Base-by-base conservation (phyloP, 768 basidiomycete genomes). In the Lentinus brumalis region DNA sequence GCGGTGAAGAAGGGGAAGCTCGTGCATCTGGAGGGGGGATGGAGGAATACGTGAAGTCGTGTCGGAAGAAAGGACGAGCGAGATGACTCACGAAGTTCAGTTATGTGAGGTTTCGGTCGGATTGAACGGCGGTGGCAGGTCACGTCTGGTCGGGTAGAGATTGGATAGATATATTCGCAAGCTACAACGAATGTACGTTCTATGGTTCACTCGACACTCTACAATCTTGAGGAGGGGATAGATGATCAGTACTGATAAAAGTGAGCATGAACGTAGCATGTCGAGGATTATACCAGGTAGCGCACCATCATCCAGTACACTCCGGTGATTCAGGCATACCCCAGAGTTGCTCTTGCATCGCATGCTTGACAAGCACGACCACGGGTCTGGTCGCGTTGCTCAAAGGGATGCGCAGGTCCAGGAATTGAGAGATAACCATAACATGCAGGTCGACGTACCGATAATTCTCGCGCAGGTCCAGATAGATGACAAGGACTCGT, bases 1-100 rank as follows among this genome's bases (percentile, higher is more conserved):
- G 80, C 97, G 57, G 96, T 94, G 62, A 73, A 79, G 67, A 90
- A 91, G 81, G 96, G 96, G 81, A 95, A 92, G 73, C 81, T 98
- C 53, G 81, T 92, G 41, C 42, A 50, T 3, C 30, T 63, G 18
- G 62, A 59, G 31, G 62, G 62, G 62, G 62, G 4, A 59, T 63
- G 62, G 57, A 63, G 39, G 53, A 59, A 21, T 63, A 63, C 35
- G 57, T 56, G 42, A 50, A 42, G 16, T 29, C 30, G 3, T 59
- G 57, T 32, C 53, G 62, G 50, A 63, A 59, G 50, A 63, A 59
- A 21, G 41, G 62, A 1, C 50, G 42, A 18, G 58, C 46, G 31
- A 58, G 53, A 32, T 62, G 32, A 58, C 41, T 1, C 21, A 26
- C 21, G 21, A 26, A 26, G 21, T 26, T 26, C 21, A 26, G 21